phyloP scores from a whole-genome alignment of 164 flowering plant species.

The Chimonanthus salicifolius region DNA sequence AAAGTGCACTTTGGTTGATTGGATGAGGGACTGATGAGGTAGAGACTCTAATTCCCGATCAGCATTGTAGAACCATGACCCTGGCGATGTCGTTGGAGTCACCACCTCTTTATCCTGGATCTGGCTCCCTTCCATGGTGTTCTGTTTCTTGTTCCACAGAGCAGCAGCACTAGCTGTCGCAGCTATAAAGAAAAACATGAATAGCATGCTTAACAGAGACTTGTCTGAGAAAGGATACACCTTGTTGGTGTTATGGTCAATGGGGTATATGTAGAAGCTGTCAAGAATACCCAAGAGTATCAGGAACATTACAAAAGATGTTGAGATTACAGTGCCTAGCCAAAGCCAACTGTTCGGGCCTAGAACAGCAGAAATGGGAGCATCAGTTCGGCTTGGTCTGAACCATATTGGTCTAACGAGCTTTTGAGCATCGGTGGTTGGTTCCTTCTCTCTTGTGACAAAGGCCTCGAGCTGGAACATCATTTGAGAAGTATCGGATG shows the following conservation, averaged over 20 bases:
- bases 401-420: conserved; percentile 41
- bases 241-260: conserved; percentile 42
- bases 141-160: conserved; percentile 52
- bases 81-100: conserved; percentile 7
- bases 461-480: conserved; percentile 66
- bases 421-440: conserved; percentile 13
- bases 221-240: conserved; percentile 29
- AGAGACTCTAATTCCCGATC: conserved; percentile 60
- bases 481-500: conserved; percentile 30
- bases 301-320: conserved; percentile 57
- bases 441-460: conserved; percentile 59
- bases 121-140: conserved; percentile 36
- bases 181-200: conserved; percentile 43
- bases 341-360: conserved; percentile 79
- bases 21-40: conserved; percentile 44
- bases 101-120: conserved; percentile 29
- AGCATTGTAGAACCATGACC: conserved; percentile 14
- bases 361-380: conserved; percentile 44
- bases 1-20: conserved; percentile 51
- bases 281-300: conserved; percentile 44
- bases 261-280: conserved; percentile 56
- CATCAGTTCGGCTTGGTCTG: conserved; percentile 48
- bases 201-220: conserved; percentile 32
- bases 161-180: conserved; percentile 36
- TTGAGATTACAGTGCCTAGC: conserved; percentile 58